Evolutionary conservation across 1,284 basidiomycete species (phyloP), one percentile per base, ranked within the genome.

Genomic region (Papiliotrema nemorosa): DNA sequence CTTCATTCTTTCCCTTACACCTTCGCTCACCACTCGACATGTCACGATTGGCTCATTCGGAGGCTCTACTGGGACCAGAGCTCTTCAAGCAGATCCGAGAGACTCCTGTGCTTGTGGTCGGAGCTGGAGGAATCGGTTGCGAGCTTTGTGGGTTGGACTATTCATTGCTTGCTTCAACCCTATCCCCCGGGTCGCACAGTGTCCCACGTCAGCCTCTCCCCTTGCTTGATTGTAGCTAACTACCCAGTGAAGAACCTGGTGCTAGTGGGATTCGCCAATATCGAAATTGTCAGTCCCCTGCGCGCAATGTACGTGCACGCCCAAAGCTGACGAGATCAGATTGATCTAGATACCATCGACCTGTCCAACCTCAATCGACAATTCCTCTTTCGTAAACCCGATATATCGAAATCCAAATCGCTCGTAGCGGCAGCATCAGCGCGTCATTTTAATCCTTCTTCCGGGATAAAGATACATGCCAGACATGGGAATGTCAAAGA

Each of bases 331-430:
- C 47, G 29, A 21, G 24, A 29, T 3, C 78, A 92, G 63, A 81
- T 99, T 58, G 96, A 98, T 76, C 80, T 99, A 54, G 96, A 99
- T 76, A 98, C 94, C 6, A 98, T 98, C 74, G 96, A 99, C 80
- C 81, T 98, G 27, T 97, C 92, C 47, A 99, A 98, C 72, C 79
- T 98, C 47, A 99, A 99, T 70, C 83, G 96, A 21, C 96, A 98
- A 69, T 99, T 99, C 74, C 79, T 99, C 34, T 99, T 99, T 77
- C 84, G 85, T 58, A 97, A 97, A 76, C 93, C 93, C 64, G 93
- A 97, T 69, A 90, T 99, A 54, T 94, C 96, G 67, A 88, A 97
- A 69, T 87, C 91, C 62, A 99, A 98, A 77, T 87, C 93, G 6
- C 69, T 94, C 71, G 90, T 97, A 10, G 96, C 96, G 1, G 87